Percentiles rank a stretch among this genome's conserved stretches.
phyloP scores from a whole-genome alignment of 2,329 filamentous ascomycete species.

The Fusarium brevicatenulatum region DNA sequence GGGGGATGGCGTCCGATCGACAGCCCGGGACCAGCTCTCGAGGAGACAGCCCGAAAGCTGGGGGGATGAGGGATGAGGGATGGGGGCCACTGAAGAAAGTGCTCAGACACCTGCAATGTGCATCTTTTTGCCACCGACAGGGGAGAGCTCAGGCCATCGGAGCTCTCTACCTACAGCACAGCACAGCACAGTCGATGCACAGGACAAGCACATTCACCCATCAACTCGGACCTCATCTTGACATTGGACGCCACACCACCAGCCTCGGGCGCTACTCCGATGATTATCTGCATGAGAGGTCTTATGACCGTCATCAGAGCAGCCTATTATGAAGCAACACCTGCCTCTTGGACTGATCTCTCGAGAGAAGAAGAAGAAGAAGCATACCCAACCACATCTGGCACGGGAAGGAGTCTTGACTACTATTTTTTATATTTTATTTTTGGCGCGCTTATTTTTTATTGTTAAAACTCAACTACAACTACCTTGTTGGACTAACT shows the following conservation, averaged over 20 bases:
- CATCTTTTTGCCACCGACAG: conserved; percentile 20
- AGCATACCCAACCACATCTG: conserved; percentile 19
- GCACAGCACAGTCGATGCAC: not conserved
- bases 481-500: conserved; percentile 6
- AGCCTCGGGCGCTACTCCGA: conserved; percentile 16
- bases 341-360: not conserved
- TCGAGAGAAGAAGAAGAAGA: not conserved
- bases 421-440: conserved; percentile 13
- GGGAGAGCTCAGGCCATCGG: conserved; percentile 1
- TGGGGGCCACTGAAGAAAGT: conserved; percentile 10
- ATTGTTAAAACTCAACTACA: not conserved
- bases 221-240: not conserved
- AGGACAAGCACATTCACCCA: conserved; percentile 5
- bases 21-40: conserved; percentile 1
- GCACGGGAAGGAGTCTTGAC: conserved; percentile 16
- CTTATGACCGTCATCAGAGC: conserved; percentile 22
- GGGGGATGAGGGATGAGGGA: conserved; percentile 14
- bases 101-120: conserved; percentile 9
- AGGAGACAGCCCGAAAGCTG: not conserved
- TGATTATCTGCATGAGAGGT: conserved; percentile 19
- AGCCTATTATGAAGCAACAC: conserved; percentile 13
- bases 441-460: conserved; percentile 26
- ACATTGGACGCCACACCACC: conserved; percentile 37
- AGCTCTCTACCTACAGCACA: not conserved
- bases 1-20: conserved; percentile 13